Evolutionary conservation across 257 asterid genomes (phyloP).

Genomic region (Ligustrum vulgare): DNA sequence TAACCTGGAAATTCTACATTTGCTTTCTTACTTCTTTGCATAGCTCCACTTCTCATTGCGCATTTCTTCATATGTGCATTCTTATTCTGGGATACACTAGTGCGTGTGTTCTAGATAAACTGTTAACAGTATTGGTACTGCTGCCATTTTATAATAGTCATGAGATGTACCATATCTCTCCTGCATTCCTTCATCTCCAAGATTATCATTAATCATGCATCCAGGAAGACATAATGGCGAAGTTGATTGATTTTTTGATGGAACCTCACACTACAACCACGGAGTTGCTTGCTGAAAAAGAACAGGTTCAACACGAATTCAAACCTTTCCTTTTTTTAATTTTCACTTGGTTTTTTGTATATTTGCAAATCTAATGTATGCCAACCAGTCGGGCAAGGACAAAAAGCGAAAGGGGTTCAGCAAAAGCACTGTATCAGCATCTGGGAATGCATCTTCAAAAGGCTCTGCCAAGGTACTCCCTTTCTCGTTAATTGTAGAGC

Average conservation of each 20-base stretch:
- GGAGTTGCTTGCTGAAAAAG: slow-evolving; percentile 74
- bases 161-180: background rate
- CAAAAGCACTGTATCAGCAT: slow-evolving; percentile 32
- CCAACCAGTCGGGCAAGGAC: slow-evolving; percentile 55
- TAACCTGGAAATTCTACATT: slow-evolving; percentile 3
- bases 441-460: slow-evolving; percentile 58
- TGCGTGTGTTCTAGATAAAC: background rate
- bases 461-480: slow-evolving; percentile 65
- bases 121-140: background rate
- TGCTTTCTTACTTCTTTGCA: background rate
- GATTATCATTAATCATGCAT: slow-evolving; percentile 6
- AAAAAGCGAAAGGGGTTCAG: slow-evolving; percentile 72
- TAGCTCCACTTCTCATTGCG: background rate
- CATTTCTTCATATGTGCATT: slow-evolving; percentile 10
- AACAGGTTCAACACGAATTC: slow-evolving; percentile 51
- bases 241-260: slow-evolving; percentile 77
- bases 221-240: slow-evolving; percentile 82
- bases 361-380: background rate
- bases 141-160: background rate
- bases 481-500: background rate
- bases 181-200: slow-evolving; percentile 1
- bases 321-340: background rate
- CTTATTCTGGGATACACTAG: slow-evolving; percentile 15
- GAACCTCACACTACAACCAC: slow-evolving; percentile 79
- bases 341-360: background rate